Evolutionary conservation across 768 basidiomycete species (phyloP).

Genomic region (Hygrocybe coccinea): DNA sequence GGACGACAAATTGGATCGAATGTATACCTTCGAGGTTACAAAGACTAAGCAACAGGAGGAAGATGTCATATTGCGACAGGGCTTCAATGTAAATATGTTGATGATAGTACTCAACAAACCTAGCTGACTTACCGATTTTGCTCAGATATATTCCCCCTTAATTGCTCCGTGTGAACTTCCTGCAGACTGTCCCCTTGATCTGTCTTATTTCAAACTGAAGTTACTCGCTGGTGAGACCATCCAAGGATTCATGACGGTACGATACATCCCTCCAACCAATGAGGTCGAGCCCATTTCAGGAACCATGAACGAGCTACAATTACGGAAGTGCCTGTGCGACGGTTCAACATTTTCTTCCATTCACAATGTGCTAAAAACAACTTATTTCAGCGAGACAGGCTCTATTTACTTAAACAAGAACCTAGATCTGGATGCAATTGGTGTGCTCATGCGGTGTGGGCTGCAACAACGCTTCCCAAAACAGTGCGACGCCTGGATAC

Average conservation of each 20-base stretch:
- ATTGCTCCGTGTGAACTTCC: constrained; percentile 7
- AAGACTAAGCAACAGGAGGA: constrained; percentile 56
- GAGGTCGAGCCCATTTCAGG: not conserved
- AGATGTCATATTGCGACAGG: constrained; percentile 36
- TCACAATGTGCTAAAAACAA: constrained; percentile 52
- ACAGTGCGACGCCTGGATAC: not conserved
- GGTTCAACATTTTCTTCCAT: constrained; percentile 40
- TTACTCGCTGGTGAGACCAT: constrained; percentile 39
- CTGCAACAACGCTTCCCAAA: not conserved
- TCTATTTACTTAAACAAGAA: not conserved
- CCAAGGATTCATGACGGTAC: constrained; percentile 38
- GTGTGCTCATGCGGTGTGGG: not conserved
- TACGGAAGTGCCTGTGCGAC: constrained; percentile 24
- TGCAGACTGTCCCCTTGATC: constrained; percentile 14
- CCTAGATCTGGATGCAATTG: not conserved
- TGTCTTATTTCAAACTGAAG: constrained; percentile 28
- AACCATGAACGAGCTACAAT: constrained; percentile 5
- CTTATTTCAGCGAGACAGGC: constrained; percentile 22
- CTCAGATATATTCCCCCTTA: constrained; percentile 13
- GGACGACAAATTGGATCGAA: constrained; percentile 36
- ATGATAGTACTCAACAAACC: constrained; percentile 15
- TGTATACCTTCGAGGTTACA: constrained; percentile 50
- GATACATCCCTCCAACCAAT: constrained; percentile 15
- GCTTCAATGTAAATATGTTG: constrained; percentile 39
- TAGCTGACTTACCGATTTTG: constrained; percentile 9